Evolutionary conservation across 2,329 filamentous ascomycete genomes (phyloP).

Genomic region (Cladosporium sp.): DNA sequence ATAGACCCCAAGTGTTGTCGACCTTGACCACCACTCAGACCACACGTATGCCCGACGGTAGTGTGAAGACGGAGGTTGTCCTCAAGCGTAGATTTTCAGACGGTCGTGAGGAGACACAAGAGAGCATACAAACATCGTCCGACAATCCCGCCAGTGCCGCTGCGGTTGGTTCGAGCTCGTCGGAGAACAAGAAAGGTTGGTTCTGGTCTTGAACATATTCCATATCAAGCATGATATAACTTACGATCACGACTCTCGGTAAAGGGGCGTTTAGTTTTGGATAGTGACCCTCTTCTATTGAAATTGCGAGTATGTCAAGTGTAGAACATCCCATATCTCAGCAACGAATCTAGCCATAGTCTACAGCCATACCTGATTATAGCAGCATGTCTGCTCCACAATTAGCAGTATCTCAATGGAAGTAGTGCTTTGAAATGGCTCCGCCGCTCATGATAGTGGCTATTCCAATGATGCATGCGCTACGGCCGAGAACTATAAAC

Average conservation of each 20-base stretch:
- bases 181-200: slow-evolving; percentile 23
- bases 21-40: slow-evolving; percentile 56
- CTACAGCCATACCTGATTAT: no score
- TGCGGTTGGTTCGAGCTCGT: background rate
- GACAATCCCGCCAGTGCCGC: background rate
- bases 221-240: background rate
- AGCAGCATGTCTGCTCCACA: no score
- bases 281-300: no score
- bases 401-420: no score
- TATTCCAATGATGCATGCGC: no score
- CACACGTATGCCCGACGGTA: slow-evolving; percentile 53
- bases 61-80: slow-evolving; percentile 53
- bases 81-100: slow-evolving; percentile 57
- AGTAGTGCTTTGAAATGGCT: no score
- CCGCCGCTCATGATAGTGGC: no score
- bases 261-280: no score
- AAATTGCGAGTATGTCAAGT: no score
- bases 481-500: no score
- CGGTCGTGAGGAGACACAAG: slow-evolving; percentile 56
- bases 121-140: slow-evolving; percentile 47
- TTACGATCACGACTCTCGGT: background rate
- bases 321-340: background rate
- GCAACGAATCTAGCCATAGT: no score
- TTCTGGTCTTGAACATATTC: slow-evolving; percentile 31
- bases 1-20: slow-evolving; percentile 42